Evolutionary conservation across 2,329 filamentous ascomycete genomes (phyloP).

Genomic region (Aspergillus pseudoglaucus): DNA sequence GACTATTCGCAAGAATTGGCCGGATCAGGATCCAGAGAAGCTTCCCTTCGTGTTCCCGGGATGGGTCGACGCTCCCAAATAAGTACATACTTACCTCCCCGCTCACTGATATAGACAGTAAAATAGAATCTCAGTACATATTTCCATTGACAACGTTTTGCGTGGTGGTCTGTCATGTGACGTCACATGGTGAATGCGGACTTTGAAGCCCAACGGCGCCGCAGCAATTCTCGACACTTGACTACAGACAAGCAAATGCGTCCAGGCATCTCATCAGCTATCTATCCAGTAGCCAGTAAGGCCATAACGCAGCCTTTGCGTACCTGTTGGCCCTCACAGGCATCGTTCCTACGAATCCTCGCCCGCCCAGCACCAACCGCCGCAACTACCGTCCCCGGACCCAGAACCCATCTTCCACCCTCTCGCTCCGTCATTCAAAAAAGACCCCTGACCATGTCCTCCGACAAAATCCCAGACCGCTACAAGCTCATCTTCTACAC

Average conservation of each 20-base stretch:
- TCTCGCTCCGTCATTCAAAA: not conserved
- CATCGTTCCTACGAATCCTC: not conserved
- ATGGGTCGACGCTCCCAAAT: constrained; percentile 44
- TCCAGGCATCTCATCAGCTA: not conserved
- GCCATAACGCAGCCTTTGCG: not conserved
- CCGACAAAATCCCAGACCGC: constrained; percentile 16
- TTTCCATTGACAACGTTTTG: not conserved
- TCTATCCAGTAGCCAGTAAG: not conserved
- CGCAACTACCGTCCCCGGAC: not conserved
- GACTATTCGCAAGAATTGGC: constrained; percentile 46
- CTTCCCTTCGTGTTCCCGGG: constrained; percentile 49
- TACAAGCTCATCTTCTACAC: constrained; percentile 43
- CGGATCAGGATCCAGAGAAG: constrained; percentile 49
- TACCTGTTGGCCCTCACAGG: not conserved
- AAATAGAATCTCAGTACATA: not conserved
- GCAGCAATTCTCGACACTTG: not conserved
- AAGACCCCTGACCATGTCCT: constrained; percentile 17
- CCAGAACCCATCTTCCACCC: not conserved
- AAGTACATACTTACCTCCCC: not conserved
- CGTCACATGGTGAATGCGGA: not conserved
- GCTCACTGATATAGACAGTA: not conserved
- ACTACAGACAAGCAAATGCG: not conserved
- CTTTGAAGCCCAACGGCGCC: too few species aligned
- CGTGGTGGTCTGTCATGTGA: not conserved
- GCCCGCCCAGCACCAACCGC: not conserved